Evolutionary conservation across 2,329 filamentous ascomycete genomes (phyloP), one percentile per base, ranked within the genome.

Genomic region (Xylaria sp.): DNA sequence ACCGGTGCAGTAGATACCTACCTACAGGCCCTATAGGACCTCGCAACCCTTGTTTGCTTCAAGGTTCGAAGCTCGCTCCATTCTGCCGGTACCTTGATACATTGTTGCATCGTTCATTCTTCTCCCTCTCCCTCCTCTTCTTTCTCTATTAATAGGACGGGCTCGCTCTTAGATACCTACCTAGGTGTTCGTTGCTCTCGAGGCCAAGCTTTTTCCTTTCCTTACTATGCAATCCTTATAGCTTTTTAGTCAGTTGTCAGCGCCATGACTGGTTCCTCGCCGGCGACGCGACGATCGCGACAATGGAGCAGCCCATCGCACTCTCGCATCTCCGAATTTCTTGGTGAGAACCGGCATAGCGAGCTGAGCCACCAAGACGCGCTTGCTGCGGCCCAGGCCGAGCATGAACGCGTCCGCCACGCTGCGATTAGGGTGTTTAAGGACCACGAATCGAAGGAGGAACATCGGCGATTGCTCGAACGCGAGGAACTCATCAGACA

Each of bases 331-430:
- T 85, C 89, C 25, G 86, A 84, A 28, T 86, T 93, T 34, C 90
- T 94, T 68, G 83, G 84, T 50, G 87, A 89, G 61, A 85, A 88
- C 39, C 85, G 87, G 44, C 89, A 92, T 71, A 87, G 86, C 41
- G 89, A 90, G 76, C 82, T 87, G 59, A 84, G 84, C 65, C 91
- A 93, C 76, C 85, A 86, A 67, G 87, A 89, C 73, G 91, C 91
- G 15, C 85, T 95, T 18, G 87, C 87, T 55, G 86, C 87, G 56
- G 91, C 91, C 3, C 88, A 88, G 58, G 84, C 84, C 15, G 87
- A 91, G 75, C 92, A 94, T 78, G 87, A 92, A 46, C 85, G 87
- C 34, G 86, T 95, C 12, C 85, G 86, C 34, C 80, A 85, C 63
- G 80, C 80, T 37, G 87, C 87, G 8, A 78, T 87, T 44, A 80